Conservation (phyloP, 2,329 filamentous ascomycete species). For the Colletotrichum sp. region DNA sequence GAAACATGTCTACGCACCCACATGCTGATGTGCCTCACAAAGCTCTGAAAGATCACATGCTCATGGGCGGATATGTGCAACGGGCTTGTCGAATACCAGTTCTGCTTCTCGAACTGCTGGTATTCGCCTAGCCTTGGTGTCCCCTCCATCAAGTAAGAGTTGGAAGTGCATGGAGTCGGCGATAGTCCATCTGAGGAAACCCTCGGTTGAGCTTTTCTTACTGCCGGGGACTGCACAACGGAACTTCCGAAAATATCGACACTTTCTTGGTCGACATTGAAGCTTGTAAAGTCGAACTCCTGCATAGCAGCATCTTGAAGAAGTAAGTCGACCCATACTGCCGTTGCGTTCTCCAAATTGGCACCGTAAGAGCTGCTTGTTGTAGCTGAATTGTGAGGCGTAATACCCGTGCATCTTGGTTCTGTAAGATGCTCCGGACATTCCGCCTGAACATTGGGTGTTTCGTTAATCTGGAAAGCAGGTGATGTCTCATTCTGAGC, state of each 20-base stretch:
- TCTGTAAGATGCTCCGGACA: not conserved
- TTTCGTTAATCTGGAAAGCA: not conserved
- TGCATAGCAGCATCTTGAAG: conserved; percentile 4
- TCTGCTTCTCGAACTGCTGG: not conserved
- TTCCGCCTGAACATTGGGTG: not conserved
- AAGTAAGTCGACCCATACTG: conserved; percentile 16
- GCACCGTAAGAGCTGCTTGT: not conserved
- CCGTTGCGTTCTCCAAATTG: conserved; percentile 10
- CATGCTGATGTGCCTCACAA: conserved; percentile 7
- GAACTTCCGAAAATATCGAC: not conserved
- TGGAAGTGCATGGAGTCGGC: not conserved
- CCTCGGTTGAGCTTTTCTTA: not conserved
- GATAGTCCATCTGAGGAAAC: not conserved
- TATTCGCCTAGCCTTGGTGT: not conserved
- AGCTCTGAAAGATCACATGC: conserved; percentile 10
- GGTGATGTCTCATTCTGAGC: not conserved
- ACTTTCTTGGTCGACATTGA: not conserved
- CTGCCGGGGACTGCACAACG: not conserved
- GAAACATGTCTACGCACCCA: not conserved
- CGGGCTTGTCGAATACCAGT: not conserved
- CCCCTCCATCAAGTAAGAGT: not conserved
- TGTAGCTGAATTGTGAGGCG: not conserved
- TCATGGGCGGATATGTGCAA: not conserved
- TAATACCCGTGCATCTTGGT: not conserved
- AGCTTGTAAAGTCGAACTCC: not conserved